A percentile compares a stretch with the other conserved stretches of the same genome.
Conservation (phyloP, 495 filamentous ascomycete species). For the Talaromyces borbonicus region DNA sequence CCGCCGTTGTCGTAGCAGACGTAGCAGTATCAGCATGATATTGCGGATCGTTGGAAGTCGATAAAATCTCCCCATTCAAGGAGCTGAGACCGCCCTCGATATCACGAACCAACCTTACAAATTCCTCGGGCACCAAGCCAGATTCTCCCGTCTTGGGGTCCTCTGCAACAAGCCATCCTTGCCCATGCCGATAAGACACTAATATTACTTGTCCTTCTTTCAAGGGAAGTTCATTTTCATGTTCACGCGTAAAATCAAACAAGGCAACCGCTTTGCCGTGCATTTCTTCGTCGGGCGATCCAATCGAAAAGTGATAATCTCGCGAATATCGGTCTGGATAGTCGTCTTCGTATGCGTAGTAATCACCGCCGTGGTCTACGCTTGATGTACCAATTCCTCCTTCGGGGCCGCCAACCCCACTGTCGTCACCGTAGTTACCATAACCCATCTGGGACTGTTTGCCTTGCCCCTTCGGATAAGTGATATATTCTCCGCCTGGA, state of each 20-base stretch:
- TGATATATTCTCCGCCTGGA: conserved; percentile 70
- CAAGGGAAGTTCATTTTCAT: conserved; percentile 90
- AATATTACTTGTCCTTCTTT: conserved; percentile 93
- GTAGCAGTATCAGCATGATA: conserved; percentile 6
- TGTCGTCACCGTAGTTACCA: conserved; percentile 19
- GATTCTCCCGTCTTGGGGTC: conserved; percentile 86
- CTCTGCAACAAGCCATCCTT: conserved; percentile 94
- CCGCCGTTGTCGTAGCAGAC: too few relatives aligned
- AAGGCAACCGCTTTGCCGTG: conserved; percentile 92
- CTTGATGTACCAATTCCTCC: background rate
- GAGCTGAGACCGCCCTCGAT: conserved; percentile 61
- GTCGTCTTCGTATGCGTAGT: conserved; percentile 53
- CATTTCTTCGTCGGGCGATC: conserved; percentile 94
- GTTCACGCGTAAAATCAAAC: conserved; percentile 89
- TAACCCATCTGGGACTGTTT: conserved; percentile 43
- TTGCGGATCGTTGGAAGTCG: background rate
- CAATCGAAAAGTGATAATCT: conserved; percentile 91
- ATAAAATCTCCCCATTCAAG: conserved; percentile 31
- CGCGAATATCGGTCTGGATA: conserved; percentile 61
- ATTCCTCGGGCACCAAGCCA: conserved; percentile 92
- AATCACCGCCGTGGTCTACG: conserved; percentile 20
- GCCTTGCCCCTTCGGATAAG: conserved; percentile 59
- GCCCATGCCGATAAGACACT: conserved; percentile 89
- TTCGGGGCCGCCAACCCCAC: conserved; percentile 36
- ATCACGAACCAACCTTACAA: conserved; percentile 85